phyloP scores from a whole-genome alignment of 805 yeast genomes.

The Ogataea allantospora region DNA sequence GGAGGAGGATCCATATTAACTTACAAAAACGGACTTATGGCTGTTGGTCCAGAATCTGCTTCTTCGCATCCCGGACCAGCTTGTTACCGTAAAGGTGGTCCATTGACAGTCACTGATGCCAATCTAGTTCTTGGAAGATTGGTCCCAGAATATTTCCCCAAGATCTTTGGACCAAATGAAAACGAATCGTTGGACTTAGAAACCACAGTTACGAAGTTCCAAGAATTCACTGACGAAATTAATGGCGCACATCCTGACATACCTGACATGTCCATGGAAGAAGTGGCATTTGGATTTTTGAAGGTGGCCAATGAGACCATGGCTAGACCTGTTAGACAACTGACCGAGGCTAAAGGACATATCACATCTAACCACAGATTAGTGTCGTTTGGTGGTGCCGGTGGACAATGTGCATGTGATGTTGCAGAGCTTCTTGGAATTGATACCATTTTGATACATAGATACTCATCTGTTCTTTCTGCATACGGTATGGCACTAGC shows the following conservation, averaged over 20 bases:
- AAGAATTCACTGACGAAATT: conserved; percentile 51
- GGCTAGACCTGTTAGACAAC: conserved; percentile 83
- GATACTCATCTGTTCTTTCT: conserved; percentile 78
- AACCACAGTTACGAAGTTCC: conserved; percentile 49
- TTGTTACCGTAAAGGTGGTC: conserved; percentile 79
- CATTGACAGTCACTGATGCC: conserved; percentile 81
- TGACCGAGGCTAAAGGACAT: conserved; percentile 84
- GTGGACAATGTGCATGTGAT: conserved; percentile 85
- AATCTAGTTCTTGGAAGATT: conserved; percentile 68
- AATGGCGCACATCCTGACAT: conserved; percentile 48
- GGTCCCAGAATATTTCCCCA: conserved; percentile 69
- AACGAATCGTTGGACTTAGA: conserved; percentile 62
- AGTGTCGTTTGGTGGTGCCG: conserved; percentile 91
- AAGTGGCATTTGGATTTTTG: conserved; percentile 78
- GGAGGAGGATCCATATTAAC: conserved; percentile 60
- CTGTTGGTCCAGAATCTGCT: conserved; percentile 83
- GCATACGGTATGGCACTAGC: conserved; percentile 90
- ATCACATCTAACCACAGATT: conserved; percentile 61
- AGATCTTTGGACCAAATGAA: conserved; percentile 77
- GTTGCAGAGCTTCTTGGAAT: conserved; percentile 74
- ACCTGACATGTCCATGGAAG: conserved; percentile 49
- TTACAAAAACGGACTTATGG: conserved; percentile 66
- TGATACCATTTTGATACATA: conserved; percentile 64
- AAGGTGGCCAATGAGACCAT: conserved; percentile 83
- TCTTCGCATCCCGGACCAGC: conserved; percentile 88